phyloP scores from a whole-genome alignment of 2,329 filamentous ascomycete genomes.

The Botrytis fragariae region DNA sequence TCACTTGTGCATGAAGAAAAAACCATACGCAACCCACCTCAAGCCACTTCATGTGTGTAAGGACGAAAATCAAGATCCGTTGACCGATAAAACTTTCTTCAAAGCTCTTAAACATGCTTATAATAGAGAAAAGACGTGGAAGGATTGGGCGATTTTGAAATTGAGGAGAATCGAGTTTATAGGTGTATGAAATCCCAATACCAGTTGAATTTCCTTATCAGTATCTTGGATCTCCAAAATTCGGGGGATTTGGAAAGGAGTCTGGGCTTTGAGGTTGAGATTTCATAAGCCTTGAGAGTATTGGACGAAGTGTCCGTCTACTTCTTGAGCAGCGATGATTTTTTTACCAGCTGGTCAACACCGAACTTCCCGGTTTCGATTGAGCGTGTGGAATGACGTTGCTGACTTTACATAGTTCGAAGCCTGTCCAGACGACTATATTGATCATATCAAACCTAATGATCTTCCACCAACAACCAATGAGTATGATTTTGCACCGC shows the following conservation, averaged over 20 bases:
- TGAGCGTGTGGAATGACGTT: neutral
- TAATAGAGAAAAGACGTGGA: neutral
- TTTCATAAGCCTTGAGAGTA: neutral
- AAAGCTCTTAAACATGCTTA: neutral
- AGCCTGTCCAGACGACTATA: constrained; percentile 17
- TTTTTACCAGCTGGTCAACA: neutral
- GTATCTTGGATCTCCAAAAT: too few relatives aligned
- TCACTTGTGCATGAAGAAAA: neutral
- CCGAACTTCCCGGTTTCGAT: neutral
- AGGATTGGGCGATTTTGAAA: neutral
- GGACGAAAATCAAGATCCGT: neutral
- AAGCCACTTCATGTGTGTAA: neutral
- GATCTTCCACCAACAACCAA: constrained; percentile 17
- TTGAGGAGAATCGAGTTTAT: neutral
- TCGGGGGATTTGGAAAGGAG: too few relatives aligned
- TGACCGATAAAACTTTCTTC: neutral
- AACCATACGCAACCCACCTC: neutral
- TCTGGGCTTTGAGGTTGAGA: neutral
- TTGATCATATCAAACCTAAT: constrained; percentile 22
- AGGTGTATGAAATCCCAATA: neutral
- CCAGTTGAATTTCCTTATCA: neutral
- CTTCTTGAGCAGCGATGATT: neutral
- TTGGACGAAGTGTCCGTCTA: neutral
- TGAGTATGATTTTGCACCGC: constrained; percentile 23
- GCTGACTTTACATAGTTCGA: neutral